These are phyloP conservation scores for Vanderwaltozyma polyspora DNA, from an alignment of 805 yeast species.

Conservation along the genomic window DNA sequence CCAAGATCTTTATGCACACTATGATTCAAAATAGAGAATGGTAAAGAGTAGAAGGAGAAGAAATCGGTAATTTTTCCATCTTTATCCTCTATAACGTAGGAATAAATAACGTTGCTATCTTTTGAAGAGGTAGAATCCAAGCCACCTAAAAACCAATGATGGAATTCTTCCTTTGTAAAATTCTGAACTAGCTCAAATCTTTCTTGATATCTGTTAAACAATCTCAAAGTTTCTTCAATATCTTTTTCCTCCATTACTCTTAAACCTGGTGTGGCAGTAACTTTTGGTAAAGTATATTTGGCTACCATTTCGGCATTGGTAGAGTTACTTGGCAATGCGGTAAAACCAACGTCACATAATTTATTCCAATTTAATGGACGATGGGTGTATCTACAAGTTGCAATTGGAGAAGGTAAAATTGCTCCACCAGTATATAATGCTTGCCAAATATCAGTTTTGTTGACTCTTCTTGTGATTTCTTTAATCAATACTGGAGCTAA, in stretches of 20 bases:
- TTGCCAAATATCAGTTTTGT: slow-evolving; percentile 79
- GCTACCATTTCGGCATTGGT: slow-evolving; percentile 66
- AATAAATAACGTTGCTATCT: slow-evolving; percentile 43
- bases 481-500: slow-evolving; percentile 88
- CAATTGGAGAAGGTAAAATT: slow-evolving; percentile 82
- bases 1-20: slow-evolving; percentile 55
- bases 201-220: slow-evolving; percentile 52
- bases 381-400: slow-evolving; percentile 83
- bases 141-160: slow-evolving; percentile 71
- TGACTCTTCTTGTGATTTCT: slow-evolving; percentile 89
- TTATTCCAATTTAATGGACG: slow-evolving; percentile 91
- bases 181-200: slow-evolving; percentile 65
- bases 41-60: slow-evolving; percentile 78
- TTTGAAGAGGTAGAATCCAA: slow-evolving; percentile 19
- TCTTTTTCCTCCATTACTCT: slow-evolving; percentile 46
- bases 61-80: slow-evolving; percentile 69
- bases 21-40: slow-evolving; percentile 70
- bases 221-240: slow-evolving; percentile 46
- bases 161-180: slow-evolving; percentile 46
- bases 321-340: slow-evolving; percentile 60
- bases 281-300: slow-evolving; percentile 46
- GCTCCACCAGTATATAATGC: slow-evolving; percentile 92
- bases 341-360: slow-evolving; percentile 80
- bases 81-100: slow-evolving; percentile 60
- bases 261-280: slow-evolving; percentile 41